Percentiles rank a stretch among this genome's conserved stretches.
Conservation (phyloP, 1,139 yeast species). For the Diutina scorzettiae region DNA sequence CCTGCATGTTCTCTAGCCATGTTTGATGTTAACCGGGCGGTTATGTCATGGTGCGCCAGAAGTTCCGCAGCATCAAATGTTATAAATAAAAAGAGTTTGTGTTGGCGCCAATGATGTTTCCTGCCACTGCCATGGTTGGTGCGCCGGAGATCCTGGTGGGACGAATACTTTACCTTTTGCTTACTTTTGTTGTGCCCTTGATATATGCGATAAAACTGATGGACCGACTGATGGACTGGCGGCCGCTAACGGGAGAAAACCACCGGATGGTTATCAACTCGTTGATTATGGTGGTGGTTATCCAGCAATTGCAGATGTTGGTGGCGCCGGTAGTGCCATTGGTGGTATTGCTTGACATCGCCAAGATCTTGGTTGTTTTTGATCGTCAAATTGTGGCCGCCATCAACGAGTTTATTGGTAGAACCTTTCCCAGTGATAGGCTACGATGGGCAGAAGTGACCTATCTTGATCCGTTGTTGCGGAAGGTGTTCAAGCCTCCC, state of each 20-base stretch:
- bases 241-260: neutral
- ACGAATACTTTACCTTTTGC: neutral
- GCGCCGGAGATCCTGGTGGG: neutral
- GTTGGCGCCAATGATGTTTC: too few relatives aligned
- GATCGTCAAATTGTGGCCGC: neutral
- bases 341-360: neutral
- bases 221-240: constrained; percentile 5
- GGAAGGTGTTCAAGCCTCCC: neutral
- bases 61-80: too few relatives aligned
- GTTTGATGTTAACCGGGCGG: too few relatives aligned
- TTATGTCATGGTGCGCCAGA: too few relatives aligned
- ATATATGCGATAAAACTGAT: constrained; percentile 2
- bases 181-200: neutral
- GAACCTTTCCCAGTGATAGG: neutral
- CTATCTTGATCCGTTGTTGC: neutral
- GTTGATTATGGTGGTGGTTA: neutral
- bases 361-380: neutral
- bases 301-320: neutral
- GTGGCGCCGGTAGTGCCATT: neutral
- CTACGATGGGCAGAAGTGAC: neutral
- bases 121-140: neutral
- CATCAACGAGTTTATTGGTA: neutral
- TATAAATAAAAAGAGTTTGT: too few relatives aligned
- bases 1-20: too few relatives aligned
- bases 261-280: neutral